Percentiles rank a stretch among this genome's conserved stretches.
Conservation (phyloP, 352 stramenopile species). For the Globisporangium abappressorium region DNA sequence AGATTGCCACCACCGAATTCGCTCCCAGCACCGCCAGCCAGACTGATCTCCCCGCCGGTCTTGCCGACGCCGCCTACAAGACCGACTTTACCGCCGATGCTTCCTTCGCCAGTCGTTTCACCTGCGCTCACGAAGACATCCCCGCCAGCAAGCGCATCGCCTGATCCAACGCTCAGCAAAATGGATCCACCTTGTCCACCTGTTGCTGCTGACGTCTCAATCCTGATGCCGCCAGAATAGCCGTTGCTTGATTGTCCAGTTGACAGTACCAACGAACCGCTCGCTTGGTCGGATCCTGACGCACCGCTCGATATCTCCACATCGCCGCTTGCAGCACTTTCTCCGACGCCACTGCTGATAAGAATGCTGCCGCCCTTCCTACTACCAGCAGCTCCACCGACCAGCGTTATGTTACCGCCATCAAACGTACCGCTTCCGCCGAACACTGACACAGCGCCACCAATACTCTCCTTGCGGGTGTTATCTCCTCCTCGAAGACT, state of each 20-base stretch:
- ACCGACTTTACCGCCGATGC: conserved; percentile 15
- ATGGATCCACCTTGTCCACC: conserved; percentile 17
- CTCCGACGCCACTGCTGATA: conserved; percentile 26
- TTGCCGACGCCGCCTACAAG: conserved; percentile 14
- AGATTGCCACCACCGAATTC: conserved; percentile 22
- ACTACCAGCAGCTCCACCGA: conserved; percentile 17
- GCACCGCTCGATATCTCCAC: conserved; percentile 24
- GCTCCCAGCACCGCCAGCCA: conserved; percentile 15
- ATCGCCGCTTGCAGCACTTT: conserved; percentile 23
- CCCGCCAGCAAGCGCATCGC: conserved; percentile 12
- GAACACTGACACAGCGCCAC: conserved; percentile 19
- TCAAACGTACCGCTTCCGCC: conserved; percentile 16
- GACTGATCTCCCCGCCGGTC: conserved; percentile 13
- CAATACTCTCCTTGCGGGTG: conserved; percentile 11
- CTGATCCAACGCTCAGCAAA: conserved; percentile 12
- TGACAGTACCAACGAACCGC: conserved; percentile 22
- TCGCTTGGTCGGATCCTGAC: conserved; percentile 16
- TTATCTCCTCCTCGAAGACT: conserved; percentile 22
- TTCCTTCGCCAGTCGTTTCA: conserved; percentile 13
- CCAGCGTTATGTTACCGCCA: conserved; percentile 21
- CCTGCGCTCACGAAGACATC: conserved; percentile 7
- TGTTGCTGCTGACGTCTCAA: conserved; percentile 13
- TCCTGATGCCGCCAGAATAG: conserved; percentile 5
- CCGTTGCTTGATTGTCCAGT: conserved; percentile 9
- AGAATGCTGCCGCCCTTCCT: conserved; percentile 26